Percentiles rank a stretch among this genome's conserved stretches.
Conservation (phyloP, 2,329 filamentous ascomycete genomes). For the Ascosphaera apis region DNA sequence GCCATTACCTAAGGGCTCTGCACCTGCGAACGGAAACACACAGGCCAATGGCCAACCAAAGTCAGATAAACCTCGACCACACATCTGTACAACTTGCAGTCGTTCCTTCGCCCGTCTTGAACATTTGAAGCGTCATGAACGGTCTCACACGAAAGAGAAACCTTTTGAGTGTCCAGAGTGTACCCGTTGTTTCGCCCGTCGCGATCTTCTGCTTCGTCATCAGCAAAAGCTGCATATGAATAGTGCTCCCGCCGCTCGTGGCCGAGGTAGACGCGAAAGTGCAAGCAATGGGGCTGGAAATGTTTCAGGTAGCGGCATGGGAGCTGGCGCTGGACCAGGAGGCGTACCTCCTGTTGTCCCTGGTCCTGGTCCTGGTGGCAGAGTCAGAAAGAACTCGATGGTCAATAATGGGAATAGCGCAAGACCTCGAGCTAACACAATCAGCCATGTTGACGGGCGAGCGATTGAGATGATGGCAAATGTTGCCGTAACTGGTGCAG, state of each 20-base stretch:
- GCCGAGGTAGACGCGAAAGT: slow-evolving; percentile 76
- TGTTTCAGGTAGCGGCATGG: slow-evolving; percentile 11
- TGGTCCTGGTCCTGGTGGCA: slow-evolving; percentile 32
- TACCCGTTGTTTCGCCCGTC: slow-evolving; percentile 75
- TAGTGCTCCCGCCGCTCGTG: slow-evolving; percentile 64
- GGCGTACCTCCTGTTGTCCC: no score
- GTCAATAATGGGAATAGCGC: slow-evolving; percentile 40
- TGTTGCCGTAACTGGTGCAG: slow-evolving; percentile 35
- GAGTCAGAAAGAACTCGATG: slow-evolving; percentile 82
- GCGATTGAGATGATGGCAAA: slow-evolving; percentile 19
- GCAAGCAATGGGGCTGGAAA: slow-evolving; percentile 22
- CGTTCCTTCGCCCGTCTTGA: slow-evolving; percentile 87
- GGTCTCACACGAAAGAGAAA: slow-evolving; percentile 97
- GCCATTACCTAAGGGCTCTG: slow-evolving; percentile 9
- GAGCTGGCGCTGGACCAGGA: slow-evolving; percentile 29
- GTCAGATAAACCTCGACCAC: slow-evolving; percentile 89
- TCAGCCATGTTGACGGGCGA: slow-evolving; percentile 64
- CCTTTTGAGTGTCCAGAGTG: slow-evolving; percentile 95
- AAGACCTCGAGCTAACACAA: slow-evolving; percentile 83
- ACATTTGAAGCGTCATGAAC: slow-evolving; percentile 89
- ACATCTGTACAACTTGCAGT: slow-evolving; percentile 76
- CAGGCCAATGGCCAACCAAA: slow-evolving; percentile 46
- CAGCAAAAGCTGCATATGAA: slow-evolving; percentile 98
- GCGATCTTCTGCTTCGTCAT: slow-evolving; percentile 76
- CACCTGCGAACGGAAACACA: slow-evolving; percentile 20